phyloP scores from a whole-genome alignment of 1,284 basidiomycete genomes.

The Fistulina hepatica region DNA sequence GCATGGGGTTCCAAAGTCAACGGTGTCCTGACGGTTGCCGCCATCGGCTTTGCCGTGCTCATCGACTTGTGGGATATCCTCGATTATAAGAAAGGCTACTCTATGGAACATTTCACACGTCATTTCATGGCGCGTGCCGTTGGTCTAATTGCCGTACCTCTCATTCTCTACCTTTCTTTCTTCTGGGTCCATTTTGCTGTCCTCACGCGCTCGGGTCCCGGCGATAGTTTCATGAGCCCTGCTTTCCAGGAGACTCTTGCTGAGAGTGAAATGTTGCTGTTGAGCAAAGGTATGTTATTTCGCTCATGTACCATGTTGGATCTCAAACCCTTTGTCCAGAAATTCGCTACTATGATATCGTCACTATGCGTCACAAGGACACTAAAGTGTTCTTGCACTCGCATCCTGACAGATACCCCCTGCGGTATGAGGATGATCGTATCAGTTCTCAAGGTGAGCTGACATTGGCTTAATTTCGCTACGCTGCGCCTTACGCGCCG shows the following conservation, averaged over 20 bases:
- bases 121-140: slow-evolving; percentile 84
- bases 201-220: slow-evolving; percentile 84
- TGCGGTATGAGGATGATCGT: slow-evolving; percentile 93
- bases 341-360: slow-evolving; percentile 84
- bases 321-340: slow-evolving; percentile 38
- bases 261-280: slow-evolving; percentile 87
- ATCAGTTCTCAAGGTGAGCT: slow-evolving; percentile 80
- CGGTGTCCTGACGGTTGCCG: slow-evolving; percentile 84
- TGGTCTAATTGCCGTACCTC: slow-evolving; percentile 83
- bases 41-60: slow-evolving; percentile 84
- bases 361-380: slow-evolving; percentile 86
- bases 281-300: slow-evolving; percentile 64
- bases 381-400: slow-evolving; percentile 93
- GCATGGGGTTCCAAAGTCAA: slow-evolving; percentile 99
- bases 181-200: slow-evolving; percentile 95
- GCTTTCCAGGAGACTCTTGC: slow-evolving; percentile 93
- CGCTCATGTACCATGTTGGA: background rate
- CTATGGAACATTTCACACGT: slow-evolving; percentile 80
- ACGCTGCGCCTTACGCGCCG: slow-evolving; percentile 5
- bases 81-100: slow-evolving; percentile 69
- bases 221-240: slow-evolving; percentile 96
- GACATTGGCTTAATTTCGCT: background rate
- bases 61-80: slow-evolving; percentile 94
- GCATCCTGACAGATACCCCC: slow-evolving; percentile 81
- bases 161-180: slow-evolving; percentile 87